Base-by-base conservation (phyloP, 106 monocot species). In the Amphibolis antarctica region DNA sequence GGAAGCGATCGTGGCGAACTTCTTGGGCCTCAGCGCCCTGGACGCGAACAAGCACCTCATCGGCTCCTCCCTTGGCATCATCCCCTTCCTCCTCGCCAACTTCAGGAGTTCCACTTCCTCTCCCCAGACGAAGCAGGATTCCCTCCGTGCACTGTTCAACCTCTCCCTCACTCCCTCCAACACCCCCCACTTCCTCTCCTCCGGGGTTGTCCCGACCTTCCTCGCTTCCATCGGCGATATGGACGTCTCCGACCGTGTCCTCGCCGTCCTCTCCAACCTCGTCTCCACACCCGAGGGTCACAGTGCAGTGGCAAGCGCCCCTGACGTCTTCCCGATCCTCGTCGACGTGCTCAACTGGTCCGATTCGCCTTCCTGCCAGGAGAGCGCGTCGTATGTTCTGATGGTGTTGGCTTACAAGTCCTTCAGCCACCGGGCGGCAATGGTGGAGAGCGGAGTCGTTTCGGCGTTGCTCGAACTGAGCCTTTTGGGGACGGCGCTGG, bases 111-210 rank as follows among this genome's bases (percentile, higher is more conserved):
- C 30, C 4, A 25, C 53, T 49, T 12, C 59, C 1, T 65, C 55
- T 24, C 14, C n/a, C 45, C 76, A 19, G 46, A 49, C 73, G 13
- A 66, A 59, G 66, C 66, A 75, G 5, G 96, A 96, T 71, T 74
- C 96, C 10, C 79, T 96, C 55, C 81, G 89, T 13, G 89, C 96
- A 5, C 67, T 96, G 21, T 74, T 82, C 67, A 96, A 96, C 72
- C 89, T 96, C 67, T 90, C 96, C 36, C 62, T 86, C 15, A 64
- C 74, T 46, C 50, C 71, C 1, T 13, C 76, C 17, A 96, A 86
- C 74, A 50, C 66, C 24, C 36, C 74, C 10, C 60, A 42, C 29
- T 22, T 60, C 23, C 57, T 18, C 42, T 50, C 30, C 5, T 4
- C 65, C 21, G 57, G 43, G 17, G 11, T 89, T 27, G 78, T 84